Base-by-base conservation (phyloP, 148 eudicot species). In the Arbutus unedo region DNA sequence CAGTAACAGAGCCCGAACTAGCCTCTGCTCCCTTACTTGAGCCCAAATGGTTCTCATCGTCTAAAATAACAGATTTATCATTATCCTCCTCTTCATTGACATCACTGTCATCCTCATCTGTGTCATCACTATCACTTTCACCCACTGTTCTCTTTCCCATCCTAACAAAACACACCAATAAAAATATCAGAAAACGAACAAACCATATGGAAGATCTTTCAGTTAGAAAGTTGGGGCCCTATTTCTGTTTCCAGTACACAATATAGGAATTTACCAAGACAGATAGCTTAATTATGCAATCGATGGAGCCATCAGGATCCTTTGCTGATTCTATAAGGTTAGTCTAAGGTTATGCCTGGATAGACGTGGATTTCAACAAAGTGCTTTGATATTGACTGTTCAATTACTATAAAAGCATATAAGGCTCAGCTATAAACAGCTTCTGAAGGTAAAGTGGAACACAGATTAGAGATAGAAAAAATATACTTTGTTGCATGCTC, bases 101-200 rank as follows among this genome's bases (percentile, higher is more conserved):
- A 76, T 90, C 88, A 31, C 79, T 88, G 62, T 89, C 87, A 66
- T 87, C 91, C 51, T 76, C 87, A 74, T 87, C 92, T 1, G 84
- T 78, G 60, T 88, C 90, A 79, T 91, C 92, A 80, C 85, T 87
- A 83, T 91, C 96, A 91, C 93, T 96, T 43, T 90, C 93, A 84
- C 83, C 96, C 68, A 94, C 18, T 85, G 86, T 87, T 84, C 93
- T 90, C 94, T 96, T 96, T 18, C 98, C 99, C 92, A 84, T 88
- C 98, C 99, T 96, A 88, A 51, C 75, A 57, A 53, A 85, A 84
- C 16, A 3, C 77, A 82, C 18, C 55, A 66, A 80, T 64, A 41
- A 51, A 44, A 77, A 38, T 3, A 56, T 77, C 80, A 77, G 2
- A n/a, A 73, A 21, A 62, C 16, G 9, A 82, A 76, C 8, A 45